A percentile compares a stretch with the other conserved stretches of the same genome.
These are phyloP conservation scores for Hibiscus syriacus DNA, from an alignment of 345 rosid species.

Conservation along the genomic window DNA sequence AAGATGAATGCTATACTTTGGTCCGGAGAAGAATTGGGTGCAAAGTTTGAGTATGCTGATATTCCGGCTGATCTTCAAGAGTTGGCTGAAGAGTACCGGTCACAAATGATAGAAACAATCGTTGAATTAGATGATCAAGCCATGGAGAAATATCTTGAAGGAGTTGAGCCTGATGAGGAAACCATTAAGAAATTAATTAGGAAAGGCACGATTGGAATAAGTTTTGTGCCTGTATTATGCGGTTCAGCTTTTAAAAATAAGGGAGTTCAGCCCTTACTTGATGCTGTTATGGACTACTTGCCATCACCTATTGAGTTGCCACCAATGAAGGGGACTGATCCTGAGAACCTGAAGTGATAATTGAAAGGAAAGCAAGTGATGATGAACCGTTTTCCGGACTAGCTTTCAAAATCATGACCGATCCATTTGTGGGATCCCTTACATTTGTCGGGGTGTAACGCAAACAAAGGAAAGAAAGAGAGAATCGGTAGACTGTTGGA, in stretches of 20 bases:
- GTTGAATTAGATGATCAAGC: slow-evolving; percentile 84
- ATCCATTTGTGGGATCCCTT: slow-evolving; percentile 90
- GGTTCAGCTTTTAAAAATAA: slow-evolving; percentile 95
- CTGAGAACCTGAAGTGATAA: slow-evolving; percentile 61
- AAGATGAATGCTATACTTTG: slow-evolving; percentile 83
- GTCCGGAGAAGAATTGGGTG: slow-evolving; percentile 98
- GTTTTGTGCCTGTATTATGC: slow-evolving; percentile 80
- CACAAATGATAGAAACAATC: slow-evolving; percentile 57
- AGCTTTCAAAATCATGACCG: slow-evolving; percentile 97
- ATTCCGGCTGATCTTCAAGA: slow-evolving; percentile 79
- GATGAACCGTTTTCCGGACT: slow-evolving; percentile 83
- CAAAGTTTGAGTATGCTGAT: slow-evolving; percentile 68
- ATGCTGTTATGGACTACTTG: slow-evolving; percentile 84
- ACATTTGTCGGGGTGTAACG: slow-evolving; percentile 89
- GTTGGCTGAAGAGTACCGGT: slow-evolving; percentile 63
- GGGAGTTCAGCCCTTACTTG: slow-evolving; percentile 93
- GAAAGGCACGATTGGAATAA: slow-evolving; percentile 63
- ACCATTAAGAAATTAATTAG: slow-evolving; percentile 68
- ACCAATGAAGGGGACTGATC: slow-evolving; percentile 84
- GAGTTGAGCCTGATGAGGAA: slow-evolving; percentile 84
- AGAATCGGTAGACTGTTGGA: slow-evolving; percentile 94
- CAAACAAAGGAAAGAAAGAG: slow-evolving; percentile 95
- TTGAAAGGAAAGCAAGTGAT: slow-evolving; percentile 59
- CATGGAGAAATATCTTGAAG: slow-evolving; percentile 92
- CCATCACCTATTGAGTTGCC: slow-evolving; percentile 91